Evolutionary conservation across 352 stramenopile genomes (phyloP).

Genomic region (Phytopythium boreale): DNA sequence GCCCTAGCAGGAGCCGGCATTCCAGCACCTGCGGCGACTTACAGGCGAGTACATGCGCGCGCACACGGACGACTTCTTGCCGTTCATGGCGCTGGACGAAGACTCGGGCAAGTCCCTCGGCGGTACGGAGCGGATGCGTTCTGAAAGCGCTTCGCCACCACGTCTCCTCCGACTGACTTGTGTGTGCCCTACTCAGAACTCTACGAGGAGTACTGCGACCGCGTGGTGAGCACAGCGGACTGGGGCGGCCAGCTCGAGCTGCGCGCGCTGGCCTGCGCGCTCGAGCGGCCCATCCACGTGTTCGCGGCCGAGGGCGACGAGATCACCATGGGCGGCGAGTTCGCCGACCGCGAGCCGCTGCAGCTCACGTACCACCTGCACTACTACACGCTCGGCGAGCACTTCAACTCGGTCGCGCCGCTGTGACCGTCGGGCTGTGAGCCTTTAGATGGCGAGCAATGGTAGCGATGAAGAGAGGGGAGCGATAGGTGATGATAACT

Average conservation of each 20-base stretch:
- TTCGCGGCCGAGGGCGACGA: constrained; percentile 87
- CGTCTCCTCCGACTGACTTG: too few relatives aligned
- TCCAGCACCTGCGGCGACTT: constrained; percentile 65
- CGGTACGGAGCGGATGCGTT: constrained; percentile 15
- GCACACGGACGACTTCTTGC: constrained; percentile 90
- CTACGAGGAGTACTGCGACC: constrained; percentile 92
- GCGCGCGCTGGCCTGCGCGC: constrained; percentile 83
- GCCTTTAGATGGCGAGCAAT: too few relatives aligned
- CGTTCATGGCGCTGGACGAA: constrained; percentile 84
- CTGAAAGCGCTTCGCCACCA: too few relatives aligned
- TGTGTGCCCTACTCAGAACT: constrained; percentile 22
- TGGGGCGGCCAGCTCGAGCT: constrained; percentile 98
- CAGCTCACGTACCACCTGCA: constrained; percentile 95
- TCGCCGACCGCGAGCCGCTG: constrained; percentile 64
- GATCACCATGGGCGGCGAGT: constrained; percentile 90
- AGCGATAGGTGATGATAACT: background rate
- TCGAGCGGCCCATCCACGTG: constrained; percentile 91
- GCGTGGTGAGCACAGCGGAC: constrained; percentile 89
- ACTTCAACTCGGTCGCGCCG: constrained; percentile 96
- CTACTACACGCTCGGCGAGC: constrained; percentile 98
- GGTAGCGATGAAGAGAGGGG: too few relatives aligned
- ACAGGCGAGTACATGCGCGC: constrained; percentile 79
- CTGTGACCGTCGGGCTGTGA: too few relatives aligned
- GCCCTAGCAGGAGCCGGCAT: constrained; percentile 27
- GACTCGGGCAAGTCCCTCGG: constrained; percentile 25